These are phyloP conservation scores for Epichloe amarillans DNA, from an alignment of 2,329 filamentous ascomycete genomes.

Conservation along the genomic window DNA sequence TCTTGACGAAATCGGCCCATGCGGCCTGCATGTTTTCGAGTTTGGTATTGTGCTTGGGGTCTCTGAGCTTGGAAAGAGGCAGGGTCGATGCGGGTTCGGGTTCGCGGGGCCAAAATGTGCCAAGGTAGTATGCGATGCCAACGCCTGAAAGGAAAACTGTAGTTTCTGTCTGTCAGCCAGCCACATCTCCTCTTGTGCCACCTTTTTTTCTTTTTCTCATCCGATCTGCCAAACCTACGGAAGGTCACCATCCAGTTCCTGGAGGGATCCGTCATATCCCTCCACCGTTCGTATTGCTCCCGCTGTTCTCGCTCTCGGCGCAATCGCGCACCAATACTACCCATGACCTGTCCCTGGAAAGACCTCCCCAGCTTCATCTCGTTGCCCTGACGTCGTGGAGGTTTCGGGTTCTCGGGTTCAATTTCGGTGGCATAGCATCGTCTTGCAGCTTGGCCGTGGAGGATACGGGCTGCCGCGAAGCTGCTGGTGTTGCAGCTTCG, in stretches of 20 bases:
- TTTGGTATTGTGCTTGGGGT: slow-evolving; percentile 44
- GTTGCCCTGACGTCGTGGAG: slow-evolving; percentile 19
- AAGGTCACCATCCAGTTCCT: slow-evolving; percentile 41
- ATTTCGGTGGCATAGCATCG: slow-evolving; percentile 23
- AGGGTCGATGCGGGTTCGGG: slow-evolving; percentile 43
- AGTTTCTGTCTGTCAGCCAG: slow-evolving; percentile 4
- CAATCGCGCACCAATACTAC: slow-evolving; percentile 42
- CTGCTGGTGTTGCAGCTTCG: slow-evolving; percentile 9
- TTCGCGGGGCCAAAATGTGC: slow-evolving; percentile 39
- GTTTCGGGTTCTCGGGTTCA: slow-evolving; percentile 21
- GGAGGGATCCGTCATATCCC: slow-evolving; percentile 25
- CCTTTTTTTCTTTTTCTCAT: neutral
- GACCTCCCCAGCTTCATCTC: slow-evolving; percentile 26
- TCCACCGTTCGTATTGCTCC: slow-evolving; percentile 33
- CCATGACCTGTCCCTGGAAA: slow-evolving; percentile 47
- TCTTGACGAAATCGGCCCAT: slow-evolving; percentile 53
- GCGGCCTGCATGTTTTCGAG: slow-evolving; percentile 54
- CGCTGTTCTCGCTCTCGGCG: slow-evolving; percentile 41
- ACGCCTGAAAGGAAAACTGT: slow-evolving; percentile 40
- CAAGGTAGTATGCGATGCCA: slow-evolving; percentile 43
- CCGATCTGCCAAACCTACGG: slow-evolving; percentile 23
- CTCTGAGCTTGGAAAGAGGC: slow-evolving; percentile 36
- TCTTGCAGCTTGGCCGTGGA: slow-evolving; percentile 7
- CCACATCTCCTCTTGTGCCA: neutral
- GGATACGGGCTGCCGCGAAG: slow-evolving; percentile 10